Evolutionary conservation across 2,329 filamentous ascomycete genomes (phyloP).

Genomic region (Calonectria crousiana): DNA sequence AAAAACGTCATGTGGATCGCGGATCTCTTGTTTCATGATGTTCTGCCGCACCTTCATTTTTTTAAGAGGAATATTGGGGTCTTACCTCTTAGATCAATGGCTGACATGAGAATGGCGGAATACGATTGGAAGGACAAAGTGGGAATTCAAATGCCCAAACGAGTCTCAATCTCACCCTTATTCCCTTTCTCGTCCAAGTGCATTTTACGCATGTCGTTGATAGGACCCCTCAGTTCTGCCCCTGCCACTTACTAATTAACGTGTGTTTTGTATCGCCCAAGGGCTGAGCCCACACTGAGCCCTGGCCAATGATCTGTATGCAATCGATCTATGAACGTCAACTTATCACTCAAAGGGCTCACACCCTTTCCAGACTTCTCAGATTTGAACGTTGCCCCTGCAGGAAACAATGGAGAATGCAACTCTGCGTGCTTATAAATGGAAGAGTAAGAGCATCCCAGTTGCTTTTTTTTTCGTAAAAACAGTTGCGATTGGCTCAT

Average conservation of each 20-base stretch:
- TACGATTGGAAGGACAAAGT: background rate
- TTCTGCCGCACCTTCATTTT: constrained; percentile 4
- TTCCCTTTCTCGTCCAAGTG: background rate
- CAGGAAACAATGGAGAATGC: background rate
- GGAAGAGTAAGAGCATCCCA: background rate
- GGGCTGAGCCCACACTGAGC: background rate
- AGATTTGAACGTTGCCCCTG: background rate
- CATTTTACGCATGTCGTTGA: background rate
- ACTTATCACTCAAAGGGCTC: background rate
- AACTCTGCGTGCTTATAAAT: background rate
- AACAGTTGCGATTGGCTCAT: background rate
- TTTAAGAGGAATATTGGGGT: background rate
- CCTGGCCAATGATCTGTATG: background rate
- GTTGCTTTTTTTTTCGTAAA: background rate
- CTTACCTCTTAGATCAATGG: background rate
- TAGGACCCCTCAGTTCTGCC: background rate
- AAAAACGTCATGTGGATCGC: background rate
- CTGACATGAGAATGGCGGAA: background rate
- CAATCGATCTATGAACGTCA: background rate
- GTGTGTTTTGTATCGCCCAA: background rate
- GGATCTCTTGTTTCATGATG: constrained; percentile 1
- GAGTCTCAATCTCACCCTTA: background rate
- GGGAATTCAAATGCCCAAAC: background rate
- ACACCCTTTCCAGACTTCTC: background rate
- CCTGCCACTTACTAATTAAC: background rate